Evolutionary conservation across 805 yeast genomes (phyloP), one percentile per base, ranked within the genome.

Genomic region (Yarrowia yakushimensis): DNA sequence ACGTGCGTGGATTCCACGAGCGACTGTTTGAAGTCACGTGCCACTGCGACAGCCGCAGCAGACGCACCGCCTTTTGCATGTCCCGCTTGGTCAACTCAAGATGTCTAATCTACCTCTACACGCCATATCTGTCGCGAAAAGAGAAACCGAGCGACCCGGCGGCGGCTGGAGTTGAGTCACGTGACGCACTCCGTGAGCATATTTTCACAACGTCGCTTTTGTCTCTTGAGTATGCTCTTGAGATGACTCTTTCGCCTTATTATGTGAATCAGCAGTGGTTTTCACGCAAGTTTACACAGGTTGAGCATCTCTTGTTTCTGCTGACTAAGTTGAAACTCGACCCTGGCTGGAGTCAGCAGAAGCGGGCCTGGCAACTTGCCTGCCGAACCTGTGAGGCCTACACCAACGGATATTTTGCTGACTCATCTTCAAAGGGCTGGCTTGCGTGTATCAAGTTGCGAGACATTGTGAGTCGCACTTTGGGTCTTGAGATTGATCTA

Each of bases 321-420:
- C 39, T 55, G 39, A 55, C 61, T 12, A 55, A 55, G 23, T 39
- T 55, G 27, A 39, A 55, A 15, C 48, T 55, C 5, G 61, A 55
- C 9, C 61, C 61, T 3, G 3, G 15, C 6, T 55, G 61, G 61
- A 28, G 28, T 15, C 39, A 55, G 23, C 46, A 41, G 13, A 28
- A 55, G 18, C 61, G 61, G 3, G 61, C 61, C 8, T 55, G 61
- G 61, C 46, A 55, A 20, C 61, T 55, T 0, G 61, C 48, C 4
- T 55, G 61, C 22, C 36, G 39, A 4, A 55, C 61, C 2, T 55
- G 61, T 18, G 61, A 55, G 23, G 61, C 61, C 7, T 55, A 55
- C 39, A 55, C 61, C 4, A 39, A 30, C n/a, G 61, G 61, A 4
- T 39, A 55, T 39, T 55, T 55, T 55, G 61, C 61, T 2, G 61